Evolutionary conservation across 2,329 filamentous ascomycete species (phyloP).

Genomic region (Plenodomus lindquistii): DNA sequence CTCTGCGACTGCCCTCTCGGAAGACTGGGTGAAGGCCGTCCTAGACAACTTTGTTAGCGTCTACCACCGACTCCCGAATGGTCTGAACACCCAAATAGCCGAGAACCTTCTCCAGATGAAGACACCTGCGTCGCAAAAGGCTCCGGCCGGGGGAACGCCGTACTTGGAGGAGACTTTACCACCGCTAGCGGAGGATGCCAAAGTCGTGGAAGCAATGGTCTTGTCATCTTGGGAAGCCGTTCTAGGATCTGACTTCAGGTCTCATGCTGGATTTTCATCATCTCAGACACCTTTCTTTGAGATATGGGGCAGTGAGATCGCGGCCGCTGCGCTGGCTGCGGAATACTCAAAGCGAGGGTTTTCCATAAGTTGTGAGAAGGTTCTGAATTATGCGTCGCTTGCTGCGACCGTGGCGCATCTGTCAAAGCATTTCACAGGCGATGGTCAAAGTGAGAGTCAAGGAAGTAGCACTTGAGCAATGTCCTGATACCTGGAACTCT

Average conservation of each 20-base stretch:
- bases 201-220: background rate
- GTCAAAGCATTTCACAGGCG: no score
- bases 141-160: background rate
- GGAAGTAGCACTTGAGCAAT: no score
- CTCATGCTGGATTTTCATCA: conserved; percentile 1
- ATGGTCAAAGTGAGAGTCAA: no score
- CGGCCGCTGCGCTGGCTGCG: background rate
- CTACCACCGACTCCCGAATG: conserved; percentile 1
- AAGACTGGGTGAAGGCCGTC: background rate
- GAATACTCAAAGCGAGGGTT: conserved; percentile 1
- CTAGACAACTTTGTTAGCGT: background rate
- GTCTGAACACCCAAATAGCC: background rate
- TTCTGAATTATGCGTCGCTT: background rate
- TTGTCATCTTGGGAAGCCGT: conserved; percentile 4
- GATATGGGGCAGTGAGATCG: conserved; percentile 2
- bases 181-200: background rate
- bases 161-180: background rate
- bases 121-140: background rate
- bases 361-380: background rate
- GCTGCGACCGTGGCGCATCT: no score
- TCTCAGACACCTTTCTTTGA: conserved; percentile 2
- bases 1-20: background rate
- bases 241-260: conserved; percentile 4
- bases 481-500: no score
- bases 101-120: background rate